These are phyloP conservation scores for Talaromyces sp. DNA, from an alignment of 2,329 filamentous ascomycete genomes.

Conservation along the genomic window DNA sequence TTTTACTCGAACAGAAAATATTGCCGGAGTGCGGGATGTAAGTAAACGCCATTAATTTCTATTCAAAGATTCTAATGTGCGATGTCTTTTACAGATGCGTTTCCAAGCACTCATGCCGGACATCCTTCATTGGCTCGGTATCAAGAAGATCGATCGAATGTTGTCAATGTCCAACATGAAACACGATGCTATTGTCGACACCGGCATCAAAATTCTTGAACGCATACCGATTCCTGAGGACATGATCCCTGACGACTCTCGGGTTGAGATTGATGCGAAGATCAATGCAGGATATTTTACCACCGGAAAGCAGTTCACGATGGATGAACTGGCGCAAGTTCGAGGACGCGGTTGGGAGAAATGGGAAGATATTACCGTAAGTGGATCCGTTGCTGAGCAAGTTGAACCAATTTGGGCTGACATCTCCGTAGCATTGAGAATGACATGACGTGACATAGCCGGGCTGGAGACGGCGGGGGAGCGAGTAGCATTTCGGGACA, in stretches of 20 bases:
- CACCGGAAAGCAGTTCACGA: constrained; percentile 83
- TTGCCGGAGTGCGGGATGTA: constrained; percentile 83
- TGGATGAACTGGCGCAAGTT: constrained; percentile 81
- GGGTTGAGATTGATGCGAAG: constrained; percentile 99
- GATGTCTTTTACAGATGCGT: constrained; percentile 65
- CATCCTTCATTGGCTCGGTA: constrained; percentile 96
- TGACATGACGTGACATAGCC: neutral
- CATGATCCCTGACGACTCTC: constrained; percentile 89
- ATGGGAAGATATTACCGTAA: constrained; percentile 44
- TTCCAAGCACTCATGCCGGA: constrained; percentile 99
- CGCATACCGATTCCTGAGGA: constrained; percentile 89
- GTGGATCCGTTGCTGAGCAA: neutral
- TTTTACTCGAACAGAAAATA: constrained; percentile 94
- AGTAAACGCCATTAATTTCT: constrained; percentile 52
- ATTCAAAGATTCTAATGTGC: neutral
- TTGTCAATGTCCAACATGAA: constrained; percentile 90
- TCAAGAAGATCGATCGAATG: constrained; percentile 98
- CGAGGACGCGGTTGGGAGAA: constrained; percentile 91
- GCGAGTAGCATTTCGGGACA: neutral
- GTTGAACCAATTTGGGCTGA: neutral
- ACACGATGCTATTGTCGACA: constrained; percentile 54
- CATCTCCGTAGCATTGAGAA: neutral
- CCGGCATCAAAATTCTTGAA: constrained; percentile 74
- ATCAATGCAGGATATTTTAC: constrained; percentile 91
- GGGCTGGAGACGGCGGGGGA: neutral